Conservation (phyloP, 2,329 filamentous ascomycete genomes). For the Albophoma yamanashiensis region DNA sequence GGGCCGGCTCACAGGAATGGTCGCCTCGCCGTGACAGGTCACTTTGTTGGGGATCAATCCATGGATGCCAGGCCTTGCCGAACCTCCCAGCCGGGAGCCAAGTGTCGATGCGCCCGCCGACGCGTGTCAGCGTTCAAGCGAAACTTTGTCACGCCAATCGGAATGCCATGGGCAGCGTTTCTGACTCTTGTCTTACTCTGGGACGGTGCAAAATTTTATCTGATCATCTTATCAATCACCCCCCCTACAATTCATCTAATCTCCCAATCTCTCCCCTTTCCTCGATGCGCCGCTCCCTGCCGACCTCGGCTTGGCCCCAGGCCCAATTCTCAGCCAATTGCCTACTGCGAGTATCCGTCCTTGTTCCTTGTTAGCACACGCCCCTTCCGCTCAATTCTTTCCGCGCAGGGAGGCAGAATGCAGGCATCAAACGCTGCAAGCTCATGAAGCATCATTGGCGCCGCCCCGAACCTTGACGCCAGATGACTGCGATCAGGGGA, state of each 20-base stretch:
- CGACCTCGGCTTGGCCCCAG: not conserved
- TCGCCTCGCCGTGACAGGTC: not conserved
- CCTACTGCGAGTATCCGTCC: not conserved
- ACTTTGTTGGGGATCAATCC: not conserved
- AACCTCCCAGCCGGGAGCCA: not conserved
- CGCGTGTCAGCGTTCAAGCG: not conserved
- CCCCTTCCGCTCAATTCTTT: not conserved
- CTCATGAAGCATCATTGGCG: not conserved
- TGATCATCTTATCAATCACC: conserved; percentile 7
- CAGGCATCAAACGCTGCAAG: not conserved
- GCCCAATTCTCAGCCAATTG: not conserved
- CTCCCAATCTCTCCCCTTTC: not conserved
- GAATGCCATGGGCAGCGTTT: not conserved
- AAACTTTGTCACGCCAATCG: not conserved
- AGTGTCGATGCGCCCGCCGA: not conserved
- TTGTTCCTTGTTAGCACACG: not conserved
- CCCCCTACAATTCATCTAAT: not conserved
- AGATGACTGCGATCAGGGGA: not conserved
- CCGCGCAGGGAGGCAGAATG: not conserved
- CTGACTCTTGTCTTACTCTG: not conserved
- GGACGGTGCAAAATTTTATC: not conserved
- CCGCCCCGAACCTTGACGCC: not conserved
- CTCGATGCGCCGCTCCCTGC: not conserved
- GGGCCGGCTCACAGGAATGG: not conserved
- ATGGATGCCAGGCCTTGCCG: not conserved